Evolutionary conservation across 352 stramenopile species (phyloP), one percentile per base, ranked within the genome.

Genomic region (Hyaloperonospora arabidopsidis): DNA sequence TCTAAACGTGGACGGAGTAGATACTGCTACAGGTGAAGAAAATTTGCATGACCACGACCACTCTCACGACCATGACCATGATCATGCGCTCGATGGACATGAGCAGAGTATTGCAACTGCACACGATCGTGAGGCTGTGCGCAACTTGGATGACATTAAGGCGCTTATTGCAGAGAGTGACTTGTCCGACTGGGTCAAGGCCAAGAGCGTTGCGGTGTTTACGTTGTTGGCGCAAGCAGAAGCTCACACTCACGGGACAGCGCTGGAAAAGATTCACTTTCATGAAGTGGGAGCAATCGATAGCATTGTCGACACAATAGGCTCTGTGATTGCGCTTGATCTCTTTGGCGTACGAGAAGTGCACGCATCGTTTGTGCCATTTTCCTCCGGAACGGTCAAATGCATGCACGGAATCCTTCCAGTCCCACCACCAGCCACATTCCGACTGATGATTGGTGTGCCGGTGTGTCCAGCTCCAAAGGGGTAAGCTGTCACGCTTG

Each of bases 251-350:
- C 96, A 98, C 67, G 93, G 95, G 32, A 92, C 93, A 22, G 74
- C 76, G 4, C 57, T 97, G 22, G 89, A 98, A 11, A 61, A 80
- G 57, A 95, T 98, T 45, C 95, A 98, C 65, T 98, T 98, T 70
- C 96, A 98, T 67, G 96, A 98, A 70, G 96, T 98, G 5, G 96
- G 96, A 19, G 91, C 94, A 15, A 95, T 98, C 58, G 95, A 98
- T 76, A 97, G 87, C 56, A 98, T 98, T 67, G 76, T 98, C 21
- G 95, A 98, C 70, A 98, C 94, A 6, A 89, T 98, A 40, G 96
- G 96, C 1, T 95, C 87, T 0, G 76, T 98, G 28, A 60, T 98
- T 10, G 95, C 93, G 1, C 67, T 98, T 21, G 80, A 98, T 65
- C 50, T 97, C 54, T 74, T 98, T 5, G 85, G 81, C 23, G 88